Evolutionary conservation across 345 rosid species (phyloP).

Genomic region (Euphorbia tirucalli): DNA sequence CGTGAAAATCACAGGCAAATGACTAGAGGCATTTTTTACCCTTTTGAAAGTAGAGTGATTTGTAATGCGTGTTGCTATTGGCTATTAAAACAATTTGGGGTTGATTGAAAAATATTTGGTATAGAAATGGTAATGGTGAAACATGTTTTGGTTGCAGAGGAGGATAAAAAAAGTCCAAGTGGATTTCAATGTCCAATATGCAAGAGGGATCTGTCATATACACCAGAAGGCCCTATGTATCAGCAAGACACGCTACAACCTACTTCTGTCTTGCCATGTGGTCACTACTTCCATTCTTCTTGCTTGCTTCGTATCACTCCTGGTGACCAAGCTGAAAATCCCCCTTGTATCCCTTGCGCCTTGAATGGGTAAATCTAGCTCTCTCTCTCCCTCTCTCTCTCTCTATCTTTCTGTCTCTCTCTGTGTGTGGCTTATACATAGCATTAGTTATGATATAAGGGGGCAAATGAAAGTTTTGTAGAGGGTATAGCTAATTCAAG

Average conservation of each 20-base stretch:
- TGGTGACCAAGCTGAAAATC: slow-evolving; percentile 15
- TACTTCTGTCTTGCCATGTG: slow-evolving; percentile 23
- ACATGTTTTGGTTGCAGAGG: slow-evolving; percentile 16
- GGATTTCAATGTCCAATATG: slow-evolving; percentile 18
- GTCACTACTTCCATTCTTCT: slow-evolving; percentile 19
- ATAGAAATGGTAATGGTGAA: not conserved
- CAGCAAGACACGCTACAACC: slow-evolving; percentile 7
- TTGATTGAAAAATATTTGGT: too few relatives aligned
- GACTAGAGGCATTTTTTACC: too few relatives aligned
- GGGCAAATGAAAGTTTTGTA: not conserved
- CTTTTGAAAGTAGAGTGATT: not conserved
- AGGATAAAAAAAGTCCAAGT: slow-evolving; percentile 14
- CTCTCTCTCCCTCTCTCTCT: not conserved
- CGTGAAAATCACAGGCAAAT: too few relatives aligned
- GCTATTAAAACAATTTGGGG: too few relatives aligned
- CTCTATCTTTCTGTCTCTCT: not conserved
- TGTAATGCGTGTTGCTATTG: too few relatives aligned
- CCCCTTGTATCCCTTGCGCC: slow-evolving; percentile 27
- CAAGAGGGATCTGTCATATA: slow-evolving; percentile 21
- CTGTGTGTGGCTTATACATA: not conserved
- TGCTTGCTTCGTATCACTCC: slow-evolving; percentile 27
- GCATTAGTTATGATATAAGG: not conserved
- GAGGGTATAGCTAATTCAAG: not conserved
- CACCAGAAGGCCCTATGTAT: slow-evolving; percentile 15
- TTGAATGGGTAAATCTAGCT: slow-evolving; percentile 7